These are phyloP conservation scores for Abrus precatorius DNA, from an alignment of 306 rosid species.

Conservation along the genomic window DNA sequence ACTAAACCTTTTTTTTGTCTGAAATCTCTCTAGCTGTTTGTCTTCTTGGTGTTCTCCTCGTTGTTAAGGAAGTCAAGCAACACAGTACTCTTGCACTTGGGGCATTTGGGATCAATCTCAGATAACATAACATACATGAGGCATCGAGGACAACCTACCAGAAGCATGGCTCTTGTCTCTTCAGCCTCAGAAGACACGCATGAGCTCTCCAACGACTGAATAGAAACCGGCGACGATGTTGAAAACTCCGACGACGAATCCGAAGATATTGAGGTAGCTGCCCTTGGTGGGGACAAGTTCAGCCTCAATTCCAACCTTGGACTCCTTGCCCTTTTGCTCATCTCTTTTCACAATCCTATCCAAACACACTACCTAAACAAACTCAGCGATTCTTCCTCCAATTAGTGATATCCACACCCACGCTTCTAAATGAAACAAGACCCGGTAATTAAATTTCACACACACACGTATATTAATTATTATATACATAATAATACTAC, in stretches of 20 bases:
- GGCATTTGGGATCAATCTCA: slow-evolving; percentile 62
- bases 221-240: neutral
- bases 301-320: slow-evolving; percentile 53
- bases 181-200: slow-evolving; percentile 56
- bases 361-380: neutral
- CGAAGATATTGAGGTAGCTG: neutral
- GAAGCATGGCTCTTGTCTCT: slow-evolving; percentile 57
- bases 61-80: slow-evolving; percentile 60
- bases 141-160: slow-evolving; percentile 72
- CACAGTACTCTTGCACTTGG: slow-evolving; percentile 63
- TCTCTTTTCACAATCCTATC: neutral
- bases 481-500: no score
- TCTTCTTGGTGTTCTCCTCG: slow-evolving; percentile 42
- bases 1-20: neutral
- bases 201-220: slow-evolving; percentile 51
- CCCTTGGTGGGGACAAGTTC: slow-evolving; percentile 53
- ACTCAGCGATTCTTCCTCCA: neutral
- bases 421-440: no score
- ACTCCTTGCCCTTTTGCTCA: slow-evolving; percentile 52
- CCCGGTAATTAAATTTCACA: no score
- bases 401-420: no score
- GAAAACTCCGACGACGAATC: neutral
- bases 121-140: slow-evolving; percentile 70
- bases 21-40: neutral
- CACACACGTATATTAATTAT: no score